These are phyloP conservation scores for Paracoccidioides lutzii DNA, from an alignment of 2,329 filamentous ascomycete species.

Conservation along the genomic window DNA sequence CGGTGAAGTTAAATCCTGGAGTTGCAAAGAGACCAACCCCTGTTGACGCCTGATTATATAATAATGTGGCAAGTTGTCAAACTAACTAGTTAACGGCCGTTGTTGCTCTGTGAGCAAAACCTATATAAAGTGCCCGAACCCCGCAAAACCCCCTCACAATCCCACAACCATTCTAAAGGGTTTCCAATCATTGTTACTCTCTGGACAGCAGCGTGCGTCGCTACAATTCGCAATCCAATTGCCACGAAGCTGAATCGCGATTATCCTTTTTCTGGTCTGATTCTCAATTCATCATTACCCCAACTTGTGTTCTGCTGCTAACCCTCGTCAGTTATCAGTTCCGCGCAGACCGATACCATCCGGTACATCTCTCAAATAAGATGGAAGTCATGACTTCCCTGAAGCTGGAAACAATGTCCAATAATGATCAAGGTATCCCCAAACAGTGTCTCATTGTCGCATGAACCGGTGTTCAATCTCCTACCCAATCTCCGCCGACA, in stretches of 20 bases:
- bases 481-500: constrained; percentile 15
- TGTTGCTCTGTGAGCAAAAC: no score
- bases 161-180: not conserved
- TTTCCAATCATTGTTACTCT: not conserved
- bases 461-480: constrained; percentile 53
- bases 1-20: no score
- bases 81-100: no score
- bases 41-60: no score
- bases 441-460: constrained; percentile 34
- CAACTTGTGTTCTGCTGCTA: not conserved
- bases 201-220: not conserved
- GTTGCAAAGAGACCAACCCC: no score
- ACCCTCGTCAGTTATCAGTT: not conserved
- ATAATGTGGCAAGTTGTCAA: no score
- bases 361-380: constrained; percentile 14
- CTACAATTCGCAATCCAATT: not conserved
- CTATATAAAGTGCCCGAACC: no score
- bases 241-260: not conserved
- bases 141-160: no score
- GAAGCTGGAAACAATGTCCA: constrained; percentile 26
- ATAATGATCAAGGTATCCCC: constrained; percentile 38
- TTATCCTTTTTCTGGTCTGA: not conserved
- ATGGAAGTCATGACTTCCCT: constrained; percentile 29
- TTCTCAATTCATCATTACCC: not conserved
- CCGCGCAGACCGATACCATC: constrained; percentile 2